Base-by-base conservation (phyloP, 768 basidiomycete species). In the Hirschioporus abietinus region DNA sequence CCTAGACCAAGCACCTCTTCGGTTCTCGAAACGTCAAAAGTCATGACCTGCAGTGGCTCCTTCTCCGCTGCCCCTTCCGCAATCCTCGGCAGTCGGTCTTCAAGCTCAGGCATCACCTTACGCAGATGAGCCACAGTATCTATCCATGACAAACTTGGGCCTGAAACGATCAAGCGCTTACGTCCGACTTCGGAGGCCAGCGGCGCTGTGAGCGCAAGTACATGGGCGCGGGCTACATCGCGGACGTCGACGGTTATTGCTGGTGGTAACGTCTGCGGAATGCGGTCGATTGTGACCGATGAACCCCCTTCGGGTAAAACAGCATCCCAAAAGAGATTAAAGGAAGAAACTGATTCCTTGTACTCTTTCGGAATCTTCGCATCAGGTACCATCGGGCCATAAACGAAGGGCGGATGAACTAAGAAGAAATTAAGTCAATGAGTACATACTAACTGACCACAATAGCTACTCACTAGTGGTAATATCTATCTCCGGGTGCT, bases 321-420 rank as follows among this genome's bases (percentile, higher is more conserved):
- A 1, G 71, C 70, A 9, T n/a, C 60, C 63, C 76, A 76, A 23
- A 75, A 69, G 65, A 73, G 70, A 58, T 64, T 65, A 18, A 36
- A 74, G 23, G 77, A 75, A 30, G 76, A 75, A 12, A 78, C 64
- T 8, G 65, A 69, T 36, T 78, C 72, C 10, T 58, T 71, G 65
- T 77, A 71, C 20, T 63, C 72, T 18, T 24, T 68, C 9, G 77
- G 68, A 62, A 74, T 63, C 36, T 72, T 70, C 36, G 70, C 73
- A 18, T 70, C 70, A 25, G 72, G 71, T 4, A 77, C 72, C 66
- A 79, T 71, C 26, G 80, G 78, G 1, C 79, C 79, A 66, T 78
- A 79, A 30, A 80, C 68, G 69, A 73, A 79, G 0, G 79, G 75
- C 0, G 80, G 81, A 65, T 76, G 76, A 52, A 81, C 80, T 82